Evolutionary conservation across 805 yeast genomes (phyloP), one percentile per base, ranked within the genome.

Genomic region (Candida quercuum): DNA sequence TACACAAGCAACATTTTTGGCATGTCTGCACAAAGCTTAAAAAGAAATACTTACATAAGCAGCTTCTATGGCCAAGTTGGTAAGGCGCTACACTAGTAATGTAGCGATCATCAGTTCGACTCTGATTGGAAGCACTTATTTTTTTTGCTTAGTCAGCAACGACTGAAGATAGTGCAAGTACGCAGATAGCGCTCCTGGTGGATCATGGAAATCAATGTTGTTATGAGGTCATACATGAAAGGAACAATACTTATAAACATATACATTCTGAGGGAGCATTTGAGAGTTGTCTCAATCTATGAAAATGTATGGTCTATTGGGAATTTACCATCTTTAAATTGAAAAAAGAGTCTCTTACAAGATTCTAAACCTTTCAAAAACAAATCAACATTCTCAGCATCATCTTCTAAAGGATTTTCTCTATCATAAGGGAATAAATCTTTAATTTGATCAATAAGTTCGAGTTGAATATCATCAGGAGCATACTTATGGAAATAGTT

Each of bases 61-160:
- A 33, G 66, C 67, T 64, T 61, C 58, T 63, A 62, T 63, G 69
- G 68, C 69, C 67, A 62, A 64, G 69, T 63, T 73, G 81, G 81
- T 75, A 74, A 78, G 77, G 81, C 81, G 81, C 72, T 70, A 76
- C 81, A 75, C 81, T 76, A 74, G 81, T 76, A 76, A 74, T 76
- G 81, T 76, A 71, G 78, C 78, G 85, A 80, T 78, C 86, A 77
- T 79, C 81, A 75, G 82, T 76, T 76, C 82, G 70, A 76, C 65
- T 76, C 81, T 74, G 81, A 76, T 73, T 75, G 75, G 76, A 69
- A 77, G 80, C 80, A 74, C 31, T 42, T 48, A 54, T 56, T 60
- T 57, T 57, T n/a, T n/a, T n/a, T n/a, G n/a, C n/a, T n/a, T n/a
- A n/a, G n/a, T n/a, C n/a, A n/a, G n/a, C n/a, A n/a, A n/a, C n/a